Percentiles rank a stretch among this genome's conserved stretches.
phyloP scores from a whole-genome alignment of 1,284 basidiomycete genomes.

The Puccinia polysora region DNA sequence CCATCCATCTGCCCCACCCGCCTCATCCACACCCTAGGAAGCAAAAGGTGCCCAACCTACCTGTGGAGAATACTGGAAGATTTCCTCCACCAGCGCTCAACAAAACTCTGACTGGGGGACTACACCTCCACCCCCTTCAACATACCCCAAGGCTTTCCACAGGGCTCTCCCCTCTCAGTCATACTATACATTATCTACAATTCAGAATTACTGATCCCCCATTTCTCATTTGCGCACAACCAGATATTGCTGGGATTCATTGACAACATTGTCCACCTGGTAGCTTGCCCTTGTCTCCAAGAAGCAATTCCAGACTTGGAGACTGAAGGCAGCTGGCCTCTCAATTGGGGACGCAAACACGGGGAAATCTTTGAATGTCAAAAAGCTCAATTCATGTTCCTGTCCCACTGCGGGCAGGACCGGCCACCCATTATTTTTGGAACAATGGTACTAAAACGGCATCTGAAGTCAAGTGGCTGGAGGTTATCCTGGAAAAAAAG shows the following conservation, averaged over 20 bases:
- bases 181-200: conserved; percentile 32
- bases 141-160: background rate
- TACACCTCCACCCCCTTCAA: background rate
- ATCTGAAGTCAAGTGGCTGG: background rate
- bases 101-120: background rate
- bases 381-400: conserved; percentile 15
- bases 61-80: background rate
- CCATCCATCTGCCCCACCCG: background rate
- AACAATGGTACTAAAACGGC: background rate
- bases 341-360: conserved; percentile 6
- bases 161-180: conserved; percentile 9
- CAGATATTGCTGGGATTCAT: conserved; percentile 6
- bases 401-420: background rate
- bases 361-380: conserved; percentile 15
- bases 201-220: conserved; percentile 1
- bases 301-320: background rate
- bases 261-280: conserved; percentile 15
- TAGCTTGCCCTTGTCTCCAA: background rate
- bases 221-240: background rate
- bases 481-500: background rate
- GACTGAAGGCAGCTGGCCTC: background rate
- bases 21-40: background rate
- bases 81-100: background rate
- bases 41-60: background rate
- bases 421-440: background rate